Conservation (phyloP, 169 alveolate species). For the Cyclospora cayetanensis region DNA sequence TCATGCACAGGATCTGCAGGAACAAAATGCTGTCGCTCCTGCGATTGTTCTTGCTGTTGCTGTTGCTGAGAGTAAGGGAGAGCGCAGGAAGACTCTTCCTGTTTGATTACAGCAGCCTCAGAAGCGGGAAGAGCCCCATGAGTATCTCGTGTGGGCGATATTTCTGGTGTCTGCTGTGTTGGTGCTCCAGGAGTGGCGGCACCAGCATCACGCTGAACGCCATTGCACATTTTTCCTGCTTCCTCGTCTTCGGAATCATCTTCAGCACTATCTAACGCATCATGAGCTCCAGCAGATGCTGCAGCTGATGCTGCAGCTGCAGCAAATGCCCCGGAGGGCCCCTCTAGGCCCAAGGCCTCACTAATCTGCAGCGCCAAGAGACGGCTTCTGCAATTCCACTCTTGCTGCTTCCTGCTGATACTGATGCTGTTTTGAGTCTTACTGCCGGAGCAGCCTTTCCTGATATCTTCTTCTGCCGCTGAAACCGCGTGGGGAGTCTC, state of each 20-base stretch:
- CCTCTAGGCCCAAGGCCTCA: not conserved
- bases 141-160: not conserved
- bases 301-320: not conserved
- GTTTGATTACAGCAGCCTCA: conserved; percentile 33
- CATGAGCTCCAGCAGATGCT: not conserved
- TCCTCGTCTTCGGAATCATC: not conserved
- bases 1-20: too few relatives aligned
- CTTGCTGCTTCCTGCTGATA: not conserved
- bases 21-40: too few relatives aligned
- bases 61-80: too few relatives aligned
- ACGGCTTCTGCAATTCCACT: not conserved
- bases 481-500: too few relatives aligned
- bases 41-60: too few relatives aligned
- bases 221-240: not conserved
- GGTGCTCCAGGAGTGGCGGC: not conserved
- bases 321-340: not conserved
- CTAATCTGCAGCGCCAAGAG: not conserved
- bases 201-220: not conserved
- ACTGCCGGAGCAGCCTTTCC: too few relatives aligned
- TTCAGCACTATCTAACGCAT: not conserved
- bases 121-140: not conserved
- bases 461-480: not conserved
- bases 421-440: not conserved
- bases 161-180: too few relatives aligned
- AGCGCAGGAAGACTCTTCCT: too few relatives aligned